Conservation (phyloP, 1,284 basidiomycete species). For the Sporisorium scitamineum region DNA sequence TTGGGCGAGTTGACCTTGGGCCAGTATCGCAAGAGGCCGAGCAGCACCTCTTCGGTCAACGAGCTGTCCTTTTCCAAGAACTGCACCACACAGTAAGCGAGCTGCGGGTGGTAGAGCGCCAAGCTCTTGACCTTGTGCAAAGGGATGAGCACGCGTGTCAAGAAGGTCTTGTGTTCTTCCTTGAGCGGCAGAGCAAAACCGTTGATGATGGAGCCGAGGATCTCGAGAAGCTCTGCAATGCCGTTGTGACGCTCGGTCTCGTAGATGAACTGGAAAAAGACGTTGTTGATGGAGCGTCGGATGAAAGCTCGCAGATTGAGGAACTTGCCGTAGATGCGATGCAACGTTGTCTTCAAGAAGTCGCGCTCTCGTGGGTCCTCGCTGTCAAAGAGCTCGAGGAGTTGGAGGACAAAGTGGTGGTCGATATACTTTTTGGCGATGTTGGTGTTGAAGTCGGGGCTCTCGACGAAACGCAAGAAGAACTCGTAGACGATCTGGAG, state of each 20-base stretch:
- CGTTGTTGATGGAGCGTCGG: constrained; percentile 98
- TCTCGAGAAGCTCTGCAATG: constrained; percentile 97
- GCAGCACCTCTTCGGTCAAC: constrained; percentile 93
- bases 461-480: constrained; percentile 98
- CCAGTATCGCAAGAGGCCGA: constrained; percentile 96
- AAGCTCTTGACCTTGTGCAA: constrained; percentile 98
- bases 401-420: constrained; percentile 90
- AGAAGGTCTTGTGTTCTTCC: constrained; percentile 98
- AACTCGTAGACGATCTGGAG: constrained; percentile 99
- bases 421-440: constrained; percentile 98
- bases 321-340: constrained; percentile 99
- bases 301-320: constrained; percentile 98
- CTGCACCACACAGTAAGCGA: constrained; percentile 99
- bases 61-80: constrained; percentile 96
- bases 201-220: constrained; percentile 99
- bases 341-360: constrained; percentile 98
- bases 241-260: constrained; percentile 99
- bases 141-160: constrained; percentile 94
- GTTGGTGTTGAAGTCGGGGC: constrained; percentile 97
- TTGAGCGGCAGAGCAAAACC: constrained; percentile 98
- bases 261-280: constrained; percentile 99
- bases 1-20: constrained; percentile 99
- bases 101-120: constrained; percentile 95
- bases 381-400: constrained; percentile 97
- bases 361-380: constrained; percentile 99